Base-by-base conservation (phyloP, 305 asterid species). In the Rubia tinctorum region DNA sequence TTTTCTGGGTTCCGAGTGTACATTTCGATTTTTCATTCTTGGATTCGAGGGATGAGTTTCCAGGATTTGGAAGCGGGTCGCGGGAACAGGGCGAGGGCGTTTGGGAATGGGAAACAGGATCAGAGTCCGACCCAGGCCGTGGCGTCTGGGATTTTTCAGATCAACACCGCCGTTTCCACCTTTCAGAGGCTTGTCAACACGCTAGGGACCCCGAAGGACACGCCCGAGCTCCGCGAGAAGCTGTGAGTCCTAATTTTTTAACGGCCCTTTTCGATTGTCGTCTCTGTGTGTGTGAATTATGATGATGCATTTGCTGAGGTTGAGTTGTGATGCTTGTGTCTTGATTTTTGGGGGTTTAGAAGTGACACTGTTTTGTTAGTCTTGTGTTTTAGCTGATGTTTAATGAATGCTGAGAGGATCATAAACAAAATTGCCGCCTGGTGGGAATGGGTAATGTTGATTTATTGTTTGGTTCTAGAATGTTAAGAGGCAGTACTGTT, bases 51-150 rank as follows among this genome's bases (percentile, higher is more conserved):
- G 13, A 58, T 55, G 62, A 90, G 96, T 80, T 88, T 90, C 71
- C 96, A 90, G 59, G 96, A 88, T 84, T 86, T 90, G 37, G 96
- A 87, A 86, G 75, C 92, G 74, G 96, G 96, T 23, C 88, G 92
- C 51, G 80, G 84, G 17, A 71, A 71, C 66, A 92, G 92, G 49
- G 30, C 83, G 73, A 83, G 88, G 73, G 82, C 40, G 18, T 77
- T 60, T 60, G 39, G 71, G 15, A 90, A 88, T 71, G 96, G 96
- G 76, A 86, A 77, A 71, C 71, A 66, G 56, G 49, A 66, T 66
- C 37, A 47, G 55, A 66, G 71, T 6, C 71, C 93, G 23, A 86
- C 93, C 22, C 97, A 90, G 76, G 97, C 95, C 11, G 89, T 90
- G 64, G 91, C 89, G 17, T 87, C 95, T 45, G 97, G 93, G 30